Base-by-base conservation (phyloP, 2,329 filamentous ascomycete genomes). In the Akanthomyces dipterigenus region DNA sequence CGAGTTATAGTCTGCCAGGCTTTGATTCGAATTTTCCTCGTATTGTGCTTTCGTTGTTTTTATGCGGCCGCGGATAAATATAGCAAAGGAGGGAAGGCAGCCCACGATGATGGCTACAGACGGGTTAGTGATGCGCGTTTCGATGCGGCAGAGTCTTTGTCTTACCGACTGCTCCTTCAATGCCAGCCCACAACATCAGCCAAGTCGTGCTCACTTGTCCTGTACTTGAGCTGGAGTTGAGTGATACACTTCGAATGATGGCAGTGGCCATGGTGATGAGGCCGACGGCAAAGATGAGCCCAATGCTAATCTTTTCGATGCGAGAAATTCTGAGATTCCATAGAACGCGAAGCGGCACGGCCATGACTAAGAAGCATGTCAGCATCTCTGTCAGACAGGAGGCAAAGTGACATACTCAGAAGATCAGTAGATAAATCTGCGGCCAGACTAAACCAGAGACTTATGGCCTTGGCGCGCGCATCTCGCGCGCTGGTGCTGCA, bases 111-210 rank as follows among this genome's bases (percentile, higher is more conserved):
- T 65, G 6, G 65, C 65, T 66, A 62, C 9, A 40, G 16, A 42
- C 3, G 14, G 18, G 43, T 61, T 50, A 56, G 45, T 16, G 3
- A 42, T 20, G 31, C 46, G 3, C n/a, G 26, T 8, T n/a, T n/a
- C n/a, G n/a, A 18, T 16, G 5, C 22, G 18, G n/a, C n/a, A 14
- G 4, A n/a, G 14, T 18, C 34, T 14, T 20, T 51, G 58, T n/a
- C 63, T 3, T 65, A 66, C 64, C 63, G 22, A 66, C 64, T 8
- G 56, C 60, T 56, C 65, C 65, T 50, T 66, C 65, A 11, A 66
- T 65, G 7, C 57, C 62, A 28, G 62, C 65, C 65, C 65, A 66
- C 63, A 66, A 48, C 62, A 66, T 65, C 7, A 66, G 65, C 65
- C 65, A 66, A 22, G 63, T 65, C 20, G 65, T 65, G 48, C 63